Base-by-base conservation (phyloP, 2,329 filamentous ascomycete species). In the Pestalotiopsis sp. region DNA sequence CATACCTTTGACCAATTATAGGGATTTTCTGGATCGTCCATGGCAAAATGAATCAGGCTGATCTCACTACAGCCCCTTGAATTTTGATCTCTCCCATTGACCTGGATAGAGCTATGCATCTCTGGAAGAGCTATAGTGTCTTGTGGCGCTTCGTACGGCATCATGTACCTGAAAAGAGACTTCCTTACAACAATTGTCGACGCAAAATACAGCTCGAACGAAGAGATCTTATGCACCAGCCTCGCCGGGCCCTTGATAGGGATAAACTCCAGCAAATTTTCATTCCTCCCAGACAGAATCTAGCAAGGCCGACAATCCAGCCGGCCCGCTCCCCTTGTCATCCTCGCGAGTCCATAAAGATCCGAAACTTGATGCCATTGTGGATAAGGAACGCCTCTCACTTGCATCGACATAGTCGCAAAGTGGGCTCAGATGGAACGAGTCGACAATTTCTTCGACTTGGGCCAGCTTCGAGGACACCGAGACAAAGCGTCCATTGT, bases 351-450 rank as follows among this genome's bases (percentile, higher is more conserved):
- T 36, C 59, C 59, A 62, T 62, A 36, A 36, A 17, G 13, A 62
- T 11, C 59, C 59, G 59, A 62, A 62, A 20, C 25, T 62, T 62
- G 57, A 62, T 39, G 59, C 59, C 25, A 38, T 38, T 62, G 59
- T 62, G 59, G 59, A 62, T 62, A 62, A 62, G 5, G 23, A 39
- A 20, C 13, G 36, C n/a, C 31, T 39, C 27, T 38, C 14, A n/a
- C n/a, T 62, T 39, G 59, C 59, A 62, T 5, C 59, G 13, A 36
- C 14, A 36, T 38, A 31, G 27, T 20, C 13, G 59, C 59, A 39
- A 62, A 17, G 59, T 62, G 59, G 59, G 59, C 59, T 62, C 59
- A 62, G 59, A 62, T 62, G 59, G 59, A 36, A 62, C 59, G 59
- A 62, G 27, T 17, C 38, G 59, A 39, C 31, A 59, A 62, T 14